Evolutionary conservation across 1,284 basidiomycete genomes (phyloP), one percentile per base, ranked within the genome.

Genomic region (Peniophora sp.): DNA sequence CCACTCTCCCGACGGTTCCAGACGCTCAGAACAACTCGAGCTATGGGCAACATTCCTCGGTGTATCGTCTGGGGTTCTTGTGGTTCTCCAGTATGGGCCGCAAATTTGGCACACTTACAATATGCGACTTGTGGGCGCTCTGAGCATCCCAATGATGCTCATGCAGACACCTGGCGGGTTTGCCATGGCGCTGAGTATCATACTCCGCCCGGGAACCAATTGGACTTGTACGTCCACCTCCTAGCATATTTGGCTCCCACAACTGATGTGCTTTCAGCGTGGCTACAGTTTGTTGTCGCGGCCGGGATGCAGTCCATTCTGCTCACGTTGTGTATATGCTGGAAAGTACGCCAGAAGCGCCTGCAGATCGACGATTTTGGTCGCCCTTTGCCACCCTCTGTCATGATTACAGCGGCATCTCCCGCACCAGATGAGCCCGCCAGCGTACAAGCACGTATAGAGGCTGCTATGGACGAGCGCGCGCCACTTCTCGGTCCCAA

Each of bases 351-450:
- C 23, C 94, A 97, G 64, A 73, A 67, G 47, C 70, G 73, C 20
- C 75, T 92, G 3, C 81, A 83, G n/a, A 79, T 98, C 50, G 93
- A 99, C 64, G 96, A 98, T 67, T 99, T 96, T 62, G 96, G 97
- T 0, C 72, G 79, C 35, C 79, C 85, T 0, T 63, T 89, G 22
- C 53, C 22, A 20, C 48, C 55, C 19, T n/a, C 32, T 22, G 54
- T 27, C 36, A 34, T 45, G 45, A 53, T 48, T 24, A 53, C 55
- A 23, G 17, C 58, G 17, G 56, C 49, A 17, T 19, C 23, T 3
- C 56, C 53, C 14, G 44, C 34, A 2, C 38, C 38, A n/a, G 27
- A 32, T 12, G 27, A 32, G 27, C 27, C 27, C 12, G 27, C 27
- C 27, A 32, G 27, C 27, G 27, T 32, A 32, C 27, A 32, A 32